A percentile compares a stretch with the other conserved stretches of the same genome.
phyloP scores from a whole-genome alignment of 2,329 filamentous ascomycete species.

The Alternaria gaisen region DNA sequence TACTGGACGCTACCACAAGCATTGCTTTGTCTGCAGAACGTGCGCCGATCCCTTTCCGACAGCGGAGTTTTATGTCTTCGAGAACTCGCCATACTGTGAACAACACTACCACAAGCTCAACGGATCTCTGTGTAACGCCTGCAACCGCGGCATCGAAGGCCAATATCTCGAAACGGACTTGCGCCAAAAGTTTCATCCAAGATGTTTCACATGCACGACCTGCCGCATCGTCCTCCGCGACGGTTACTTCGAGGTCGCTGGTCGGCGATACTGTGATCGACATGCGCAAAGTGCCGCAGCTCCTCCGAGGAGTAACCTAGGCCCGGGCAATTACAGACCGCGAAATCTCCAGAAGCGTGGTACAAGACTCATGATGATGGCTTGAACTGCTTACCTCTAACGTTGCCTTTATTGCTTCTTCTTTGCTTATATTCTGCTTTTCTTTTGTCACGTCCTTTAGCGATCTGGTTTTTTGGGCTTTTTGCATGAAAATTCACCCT shows the following conservation, averaged over 20 bases:
- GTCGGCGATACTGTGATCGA: constrained; percentile 82
- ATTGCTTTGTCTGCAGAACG: constrained; percentile 89
- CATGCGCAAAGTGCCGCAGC: constrained; percentile 73
- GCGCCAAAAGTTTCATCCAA: constrained; percentile 81
- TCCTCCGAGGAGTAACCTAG: constrained; percentile 51
- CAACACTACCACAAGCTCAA: constrained; percentile 93
- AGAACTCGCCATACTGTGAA: constrained; percentile 88
- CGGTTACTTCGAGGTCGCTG: constrained; percentile 90
- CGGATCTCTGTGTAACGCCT: constrained; percentile 81
- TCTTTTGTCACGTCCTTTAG: constrained; percentile 17
- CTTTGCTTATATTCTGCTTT: constrained; percentile 8
- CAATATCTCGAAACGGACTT: constrained; percentile 87
- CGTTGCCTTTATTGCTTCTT: not conserved
- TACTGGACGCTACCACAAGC: constrained; percentile 92
- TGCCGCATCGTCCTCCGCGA: constrained; percentile 78
- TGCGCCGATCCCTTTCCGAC: constrained; percentile 84
- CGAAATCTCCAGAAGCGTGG: constrained; percentile 58
- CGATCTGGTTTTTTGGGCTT: constrained; percentile 19
- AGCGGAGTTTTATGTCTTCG: constrained; percentile 89
- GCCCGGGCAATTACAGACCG: constrained; percentile 47
- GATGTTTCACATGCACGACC: constrained; percentile 84
- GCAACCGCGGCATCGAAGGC: constrained; percentile 88
- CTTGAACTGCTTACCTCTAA: constrained; percentile 26
- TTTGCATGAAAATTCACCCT: constrained; percentile 24
- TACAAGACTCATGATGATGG: constrained; percentile 63